A percentile compares a stretch with the other conserved stretches of the same genome.
These are phyloP conservation scores for Sarcodon aspratus DNA, from an alignment of 768 basidiomycete genomes.

Conservation along the genomic window DNA sequence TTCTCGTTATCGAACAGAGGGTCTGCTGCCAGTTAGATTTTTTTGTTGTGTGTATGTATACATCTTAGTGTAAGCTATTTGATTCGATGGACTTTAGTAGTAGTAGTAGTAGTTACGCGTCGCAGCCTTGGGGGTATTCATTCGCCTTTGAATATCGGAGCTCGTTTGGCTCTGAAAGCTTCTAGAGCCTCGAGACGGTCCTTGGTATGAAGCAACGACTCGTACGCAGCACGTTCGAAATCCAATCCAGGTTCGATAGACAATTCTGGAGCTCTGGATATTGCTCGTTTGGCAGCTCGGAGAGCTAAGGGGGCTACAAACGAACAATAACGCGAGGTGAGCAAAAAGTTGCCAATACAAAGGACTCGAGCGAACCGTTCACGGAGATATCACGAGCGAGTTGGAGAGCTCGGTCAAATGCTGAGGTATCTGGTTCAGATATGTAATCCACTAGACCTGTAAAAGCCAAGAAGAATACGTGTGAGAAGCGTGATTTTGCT, in stretches of 20 bases:
- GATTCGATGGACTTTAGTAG: too few species aligned
- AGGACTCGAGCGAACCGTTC: conserved; percentile 38
- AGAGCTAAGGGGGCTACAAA: conserved; percentile 71
- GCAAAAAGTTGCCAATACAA: too few species aligned
- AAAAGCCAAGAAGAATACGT: not conserved
- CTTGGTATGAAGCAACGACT: conserved; percentile 58
- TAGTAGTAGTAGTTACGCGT: too few species aligned
- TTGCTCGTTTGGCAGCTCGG: conserved; percentile 79
- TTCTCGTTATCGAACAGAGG: not conserved
- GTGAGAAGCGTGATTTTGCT: not conserved
- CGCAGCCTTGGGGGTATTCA: conserved; percentile 18
- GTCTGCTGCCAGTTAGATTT: too few species aligned
- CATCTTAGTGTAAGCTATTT: too few species aligned
- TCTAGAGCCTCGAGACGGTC: conserved; percentile 78
- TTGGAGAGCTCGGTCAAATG: conserved; percentile 56
- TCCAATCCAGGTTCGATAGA: conserved; percentile 83
- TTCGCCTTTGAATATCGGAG: conserved; percentile 73
- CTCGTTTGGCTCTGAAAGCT: conserved; percentile 80
- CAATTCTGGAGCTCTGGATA: conserved; percentile 70
- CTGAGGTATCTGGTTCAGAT: conserved; percentile 45
- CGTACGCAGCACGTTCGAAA: conserved; percentile 81
- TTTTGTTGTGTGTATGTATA: too few species aligned
- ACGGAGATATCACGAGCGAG: conserved; percentile 58
- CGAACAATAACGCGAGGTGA: not conserved
- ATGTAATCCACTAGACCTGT: conserved; percentile 79